These are phyloP conservation scores for Lachancea lanzarotensis DNA, from an alignment of 805 yeast genomes.

Conservation along the genomic window DNA sequence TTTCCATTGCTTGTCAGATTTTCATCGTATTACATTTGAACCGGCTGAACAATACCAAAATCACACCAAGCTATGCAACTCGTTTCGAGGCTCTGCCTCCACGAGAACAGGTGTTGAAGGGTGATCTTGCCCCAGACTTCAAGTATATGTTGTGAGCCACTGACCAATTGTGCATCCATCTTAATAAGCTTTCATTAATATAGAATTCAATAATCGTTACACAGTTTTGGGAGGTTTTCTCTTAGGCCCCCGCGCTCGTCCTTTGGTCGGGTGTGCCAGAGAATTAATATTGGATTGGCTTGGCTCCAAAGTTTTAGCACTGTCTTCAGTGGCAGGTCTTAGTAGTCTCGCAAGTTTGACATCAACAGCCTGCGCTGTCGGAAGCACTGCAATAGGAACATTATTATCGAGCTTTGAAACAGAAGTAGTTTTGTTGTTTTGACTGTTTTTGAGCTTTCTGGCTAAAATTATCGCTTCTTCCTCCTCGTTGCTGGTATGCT, in stretches of 20 bases:
- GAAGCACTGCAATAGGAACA: conserved; percentile 3
- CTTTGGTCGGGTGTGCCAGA: conserved; percentile 29
- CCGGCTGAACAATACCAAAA: conserved; percentile 1
- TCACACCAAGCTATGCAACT: not conserved
- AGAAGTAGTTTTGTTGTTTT: not conserved
- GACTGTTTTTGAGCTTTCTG: conserved; percentile 3
- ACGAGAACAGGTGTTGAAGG: conserved; percentile 1
- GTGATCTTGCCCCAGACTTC: conserved; percentile 4
- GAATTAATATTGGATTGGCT: not conserved
- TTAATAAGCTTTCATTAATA: not conserved
- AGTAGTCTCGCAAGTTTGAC: conserved; percentile 1
- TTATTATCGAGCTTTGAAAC: not conserved
- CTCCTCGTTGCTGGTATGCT: not conserved
- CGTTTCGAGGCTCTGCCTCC: not conserved
- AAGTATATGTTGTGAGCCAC: conserved; percentile 1
- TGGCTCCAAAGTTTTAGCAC: not conserved
- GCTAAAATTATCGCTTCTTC: conserved; percentile 14
- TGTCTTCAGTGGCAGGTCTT: not conserved
- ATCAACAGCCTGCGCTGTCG: conserved; percentile 2
- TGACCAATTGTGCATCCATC: not conserved
- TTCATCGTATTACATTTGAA: not conserved
- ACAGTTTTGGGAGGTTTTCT: conserved; percentile 32
- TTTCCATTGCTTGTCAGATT: conserved; percentile 3
- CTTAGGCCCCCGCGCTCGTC: conserved; percentile 35
- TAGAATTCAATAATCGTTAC: not conserved